Conservation (phyloP, 192 early-diverging fungal genomes). For the Coemansia sp. region DNA sequence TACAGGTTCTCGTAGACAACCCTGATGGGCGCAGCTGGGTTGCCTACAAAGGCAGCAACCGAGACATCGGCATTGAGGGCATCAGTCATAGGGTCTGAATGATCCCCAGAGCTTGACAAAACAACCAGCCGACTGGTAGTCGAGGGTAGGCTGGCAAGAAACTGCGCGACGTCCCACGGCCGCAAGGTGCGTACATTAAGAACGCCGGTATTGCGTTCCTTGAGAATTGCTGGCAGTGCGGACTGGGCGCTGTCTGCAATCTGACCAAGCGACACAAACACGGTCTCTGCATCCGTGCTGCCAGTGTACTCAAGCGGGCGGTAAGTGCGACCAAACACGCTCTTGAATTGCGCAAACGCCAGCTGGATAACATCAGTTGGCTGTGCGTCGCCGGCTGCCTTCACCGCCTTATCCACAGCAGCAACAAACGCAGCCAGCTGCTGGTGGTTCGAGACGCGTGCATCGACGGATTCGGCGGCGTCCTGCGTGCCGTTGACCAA, state of each 20-base stretch:
- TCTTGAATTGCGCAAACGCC: constrained; percentile 47
- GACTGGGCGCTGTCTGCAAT: constrained; percentile 54
- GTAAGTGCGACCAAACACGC: constrained; percentile 62
- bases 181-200: constrained; percentile 77
- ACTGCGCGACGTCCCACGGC: constrained; percentile 79
- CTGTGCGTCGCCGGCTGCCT: neutral
- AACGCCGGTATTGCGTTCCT: constrained; percentile 60
- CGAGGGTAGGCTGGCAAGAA: constrained; percentile 67
- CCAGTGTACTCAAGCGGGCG: constrained; percentile 83
- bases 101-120: constrained; percentile 61
- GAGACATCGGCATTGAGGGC: constrained; percentile 74
- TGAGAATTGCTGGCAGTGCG: constrained; percentile 52
- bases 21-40: constrained; percentile 38
- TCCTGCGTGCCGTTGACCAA: constrained; percentile 70
- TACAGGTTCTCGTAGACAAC: constrained; percentile 18
- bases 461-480: constrained; percentile 55
- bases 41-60: constrained; percentile 58
- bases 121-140: constrained; percentile 71
- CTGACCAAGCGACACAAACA: constrained; percentile 77
- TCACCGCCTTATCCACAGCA: constrained; percentile 5
- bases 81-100: constrained; percentile 47
- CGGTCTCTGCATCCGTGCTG: constrained; percentile 63
- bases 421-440: constrained; percentile 53
- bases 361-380: constrained; percentile 18
- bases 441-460: constrained; percentile 56